Conservation (phyloP, 2,329 filamentous ascomycete species). For the Ciborinia camelliae region DNA sequence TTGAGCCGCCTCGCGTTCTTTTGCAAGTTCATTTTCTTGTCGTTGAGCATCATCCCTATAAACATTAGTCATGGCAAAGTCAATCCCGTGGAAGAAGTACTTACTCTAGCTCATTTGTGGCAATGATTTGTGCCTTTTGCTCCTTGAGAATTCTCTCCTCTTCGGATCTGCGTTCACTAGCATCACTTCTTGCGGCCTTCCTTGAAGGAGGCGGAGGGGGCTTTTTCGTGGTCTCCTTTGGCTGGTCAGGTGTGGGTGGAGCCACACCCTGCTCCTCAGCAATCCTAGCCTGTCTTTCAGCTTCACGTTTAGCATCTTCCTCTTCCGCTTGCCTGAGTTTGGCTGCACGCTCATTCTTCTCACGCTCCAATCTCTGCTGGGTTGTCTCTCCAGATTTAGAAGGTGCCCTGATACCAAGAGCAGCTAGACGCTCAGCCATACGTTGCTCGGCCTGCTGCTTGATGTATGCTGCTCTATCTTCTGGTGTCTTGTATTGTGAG, state of each 20-base stretch:
- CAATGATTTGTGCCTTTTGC: slow-evolving; percentile 70
- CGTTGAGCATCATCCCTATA: slow-evolving; percentile 66
- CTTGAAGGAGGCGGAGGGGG: slow-evolving; percentile 78
- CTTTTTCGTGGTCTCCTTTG: slow-evolving; percentile 53
- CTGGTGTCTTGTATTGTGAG: slow-evolving; percentile 80
- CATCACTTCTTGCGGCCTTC: slow-evolving; percentile 63
- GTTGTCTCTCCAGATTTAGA: slow-evolving; percentile 75
- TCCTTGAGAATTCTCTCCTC: slow-evolving; percentile 67
- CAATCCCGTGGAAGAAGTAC: slow-evolving; percentile 41
- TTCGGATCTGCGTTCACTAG: slow-evolving; percentile 51
- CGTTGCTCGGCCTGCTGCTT: slow-evolving; percentile 95
- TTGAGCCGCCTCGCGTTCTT: slow-evolving; percentile 75
- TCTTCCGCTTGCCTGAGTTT: slow-evolving; percentile 88
- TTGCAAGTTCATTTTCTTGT: slow-evolving; percentile 76
- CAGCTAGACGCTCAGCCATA: slow-evolving; percentile 93
- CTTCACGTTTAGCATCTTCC: slow-evolving; percentile 84
- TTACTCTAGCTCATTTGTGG: slow-evolving; percentile 78
- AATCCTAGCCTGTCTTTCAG: slow-evolving; percentile 65
- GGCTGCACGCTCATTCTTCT: slow-evolving; percentile 81
- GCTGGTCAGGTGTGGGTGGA: slow-evolving; percentile 29
- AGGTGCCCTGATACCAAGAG: slow-evolving; percentile 83
- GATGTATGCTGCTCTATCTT: slow-evolving; percentile 92
- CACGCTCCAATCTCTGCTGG: slow-evolving; percentile 81
- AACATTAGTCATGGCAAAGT: slow-evolving; percentile 24
- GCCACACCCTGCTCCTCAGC: slow-evolving; percentile 38